Percentiles rank a stretch among this genome's conserved stretches.
Conservation (phyloP, 164 flowering plant genomes). For the Echeveria elegans region DNA sequence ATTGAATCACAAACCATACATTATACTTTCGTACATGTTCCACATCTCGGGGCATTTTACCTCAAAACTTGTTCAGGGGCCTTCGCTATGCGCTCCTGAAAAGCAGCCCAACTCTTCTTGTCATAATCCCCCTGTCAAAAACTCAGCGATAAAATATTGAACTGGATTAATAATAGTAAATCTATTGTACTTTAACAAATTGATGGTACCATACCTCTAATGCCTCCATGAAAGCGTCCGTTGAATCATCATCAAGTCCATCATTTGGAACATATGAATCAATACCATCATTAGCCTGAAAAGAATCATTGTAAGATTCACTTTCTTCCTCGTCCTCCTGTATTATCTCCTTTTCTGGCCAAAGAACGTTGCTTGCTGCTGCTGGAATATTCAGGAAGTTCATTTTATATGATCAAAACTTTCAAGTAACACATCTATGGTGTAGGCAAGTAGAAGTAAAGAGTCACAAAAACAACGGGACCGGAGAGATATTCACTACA, state of each 20-base stretch:
- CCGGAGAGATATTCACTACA: too few species aligned
- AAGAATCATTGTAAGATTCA: constrained; percentile 30
- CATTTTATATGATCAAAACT: neutral
- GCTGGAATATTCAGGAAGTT: constrained; percentile 12
- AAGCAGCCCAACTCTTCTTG: constrained; percentile 60
- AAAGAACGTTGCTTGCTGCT: constrained; percentile 52
- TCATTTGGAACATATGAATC: constrained; percentile 29
- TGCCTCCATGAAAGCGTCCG: constrained; percentile 27
- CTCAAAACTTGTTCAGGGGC: constrained; percentile 86
- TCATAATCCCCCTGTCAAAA: constrained; percentile 57
- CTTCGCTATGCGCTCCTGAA: constrained; percentile 47
- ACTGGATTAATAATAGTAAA: neutral
- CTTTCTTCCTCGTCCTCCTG: constrained; percentile 54
- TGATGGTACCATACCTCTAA: constrained; percentile 40
- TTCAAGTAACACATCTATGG: too few species aligned
- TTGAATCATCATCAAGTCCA: constrained; percentile 31
- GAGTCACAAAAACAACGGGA: too few species aligned
- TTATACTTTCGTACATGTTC: too few species aligned
- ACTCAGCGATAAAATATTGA: neutral
- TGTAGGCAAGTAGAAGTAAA: too few species aligned
- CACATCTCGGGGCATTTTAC: constrained; percentile 26
- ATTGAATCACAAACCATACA: too few species aligned
- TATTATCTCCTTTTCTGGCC: constrained; percentile 77
- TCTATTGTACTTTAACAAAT: neutral
- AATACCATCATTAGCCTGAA: constrained; percentile 19